Conservation (phyloP, 2,329 filamentous ascomycete species). For the Exophiala sideris region DNA sequence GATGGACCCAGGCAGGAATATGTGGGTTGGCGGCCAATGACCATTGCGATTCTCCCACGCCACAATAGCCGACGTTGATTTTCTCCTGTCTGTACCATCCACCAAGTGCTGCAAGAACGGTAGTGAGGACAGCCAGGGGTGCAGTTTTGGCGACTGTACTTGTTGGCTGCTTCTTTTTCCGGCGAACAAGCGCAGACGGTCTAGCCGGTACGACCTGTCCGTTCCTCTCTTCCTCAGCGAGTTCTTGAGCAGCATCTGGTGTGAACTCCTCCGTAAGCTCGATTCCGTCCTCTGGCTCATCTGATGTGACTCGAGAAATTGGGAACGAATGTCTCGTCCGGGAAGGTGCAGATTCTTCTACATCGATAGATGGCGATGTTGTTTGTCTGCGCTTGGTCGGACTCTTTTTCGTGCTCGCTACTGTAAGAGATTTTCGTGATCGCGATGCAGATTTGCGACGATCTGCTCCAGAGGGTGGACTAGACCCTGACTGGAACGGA, state of each 20-base stretch:
- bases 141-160: conserved; percentile 59
- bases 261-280: conserved; percentile 90
- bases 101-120: conserved; percentile 68
- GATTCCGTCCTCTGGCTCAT: conserved; percentile 43
- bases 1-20: conserved; percentile 69
- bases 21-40: conserved; percentile 55
- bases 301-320: conserved; percentile 44
- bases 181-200: conserved; percentile 36
- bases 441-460: conserved; percentile 50
- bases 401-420: conserved; percentile 29
- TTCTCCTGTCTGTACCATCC: conserved; percentile 93
- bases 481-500: conserved; percentile 84
- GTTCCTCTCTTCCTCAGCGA: conserved; percentile 58
- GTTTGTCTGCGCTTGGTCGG: conserved; percentile 49
- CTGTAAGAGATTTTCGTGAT: conserved; percentile 33
- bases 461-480: conserved; percentile 55
- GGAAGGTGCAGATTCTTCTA: conserved; percentile 54
- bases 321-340: conserved; percentile 53
- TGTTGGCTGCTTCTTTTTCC: conserved; percentile 44
- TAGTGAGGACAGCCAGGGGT: conserved; percentile 67
- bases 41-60: conserved; percentile 66
- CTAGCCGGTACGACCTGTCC: conserved; percentile 25
- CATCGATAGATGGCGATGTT: conserved; percentile 44
- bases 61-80: conserved; percentile 92
- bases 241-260: conserved; percentile 78